Evolutionary conservation across 768 basidiomycete genomes (phyloP).

Genomic region (Erythrobasidium yunnanense): DNA sequence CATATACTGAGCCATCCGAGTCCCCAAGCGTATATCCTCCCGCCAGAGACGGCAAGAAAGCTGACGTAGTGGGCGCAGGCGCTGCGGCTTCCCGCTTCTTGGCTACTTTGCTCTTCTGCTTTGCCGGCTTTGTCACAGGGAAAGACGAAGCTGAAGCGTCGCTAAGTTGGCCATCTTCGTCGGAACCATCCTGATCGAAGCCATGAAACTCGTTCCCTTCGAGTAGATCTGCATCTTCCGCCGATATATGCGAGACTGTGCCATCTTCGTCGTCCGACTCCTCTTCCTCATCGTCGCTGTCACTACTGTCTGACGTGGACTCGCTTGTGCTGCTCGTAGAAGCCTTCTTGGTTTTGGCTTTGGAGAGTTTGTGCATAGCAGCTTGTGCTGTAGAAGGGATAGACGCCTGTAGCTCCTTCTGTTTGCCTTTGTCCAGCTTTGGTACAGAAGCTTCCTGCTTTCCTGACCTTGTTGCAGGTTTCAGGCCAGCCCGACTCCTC

Average conservation of each 20-base stretch:
- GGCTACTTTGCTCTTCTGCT: slow-evolving; percentile 1
- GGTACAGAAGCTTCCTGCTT: too few relatives aligned
- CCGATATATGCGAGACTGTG: slow-evolving; percentile 20
- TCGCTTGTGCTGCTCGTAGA: too few relatives aligned
- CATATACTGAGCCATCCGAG: slow-evolving; percentile 61
- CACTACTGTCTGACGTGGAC: too few relatives aligned
- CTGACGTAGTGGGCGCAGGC: slow-evolving; percentile 45
- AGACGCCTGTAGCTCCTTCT: too few relatives aligned
- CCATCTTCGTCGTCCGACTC: neutral
- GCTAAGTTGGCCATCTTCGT: slow-evolving; percentile 27
- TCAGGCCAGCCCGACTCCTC: slow-evolving; percentile 3
- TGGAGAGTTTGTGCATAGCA: too few relatives aligned
- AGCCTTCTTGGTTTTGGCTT: too few relatives aligned
- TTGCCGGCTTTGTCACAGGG: slow-evolving; percentile 14
- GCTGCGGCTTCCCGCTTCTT: neutral
- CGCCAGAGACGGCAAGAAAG: slow-evolving; percentile 78
- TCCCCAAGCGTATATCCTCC: slow-evolving; percentile 73
- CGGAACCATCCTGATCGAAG: slow-evolving; percentile 23
- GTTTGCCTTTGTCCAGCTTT: too few relatives aligned
- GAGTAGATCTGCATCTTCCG: neutral
- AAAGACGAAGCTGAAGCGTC: slow-evolving; percentile 19
- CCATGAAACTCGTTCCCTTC: slow-evolving; percentile 10
- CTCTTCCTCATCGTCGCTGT: slow-evolving; percentile 7
- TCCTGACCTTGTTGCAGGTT: slow-evolving; percentile 15
- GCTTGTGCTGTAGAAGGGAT: too few relatives aligned